Conservation (phyloP, 352 stramenopile species). For the Phytophthora vignae region DNA sequence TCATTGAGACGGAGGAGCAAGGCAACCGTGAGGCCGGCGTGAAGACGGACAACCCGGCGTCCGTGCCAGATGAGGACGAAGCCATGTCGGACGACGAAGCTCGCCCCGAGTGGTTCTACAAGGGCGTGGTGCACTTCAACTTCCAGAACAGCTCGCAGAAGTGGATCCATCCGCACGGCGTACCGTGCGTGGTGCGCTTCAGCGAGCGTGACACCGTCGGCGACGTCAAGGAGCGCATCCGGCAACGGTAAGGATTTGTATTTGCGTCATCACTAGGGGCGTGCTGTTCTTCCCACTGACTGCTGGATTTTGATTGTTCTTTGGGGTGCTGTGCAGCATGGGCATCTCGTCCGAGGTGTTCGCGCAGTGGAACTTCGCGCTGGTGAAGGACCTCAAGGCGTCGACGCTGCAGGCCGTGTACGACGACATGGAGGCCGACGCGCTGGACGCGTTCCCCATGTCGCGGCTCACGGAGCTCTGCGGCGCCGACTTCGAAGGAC, state of each 20-base stretch:
- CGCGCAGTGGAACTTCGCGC: constrained; percentile 70
- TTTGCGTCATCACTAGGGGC: constrained; percentile 9
- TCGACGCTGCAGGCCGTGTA: constrained; percentile 61
- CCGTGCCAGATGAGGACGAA: background rate
- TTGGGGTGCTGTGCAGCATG: constrained; percentile 52
- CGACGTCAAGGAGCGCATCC: constrained; percentile 78
- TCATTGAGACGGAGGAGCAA: background rate
- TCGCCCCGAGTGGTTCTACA: constrained; percentile 45
- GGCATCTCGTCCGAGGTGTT: constrained; percentile 75
- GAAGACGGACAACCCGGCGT: background rate
- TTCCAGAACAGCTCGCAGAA: constrained; percentile 62
- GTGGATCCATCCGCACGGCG: constrained; percentile 81
- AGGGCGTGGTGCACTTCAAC: constrained; percentile 81
- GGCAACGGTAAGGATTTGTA: constrained; percentile 48
- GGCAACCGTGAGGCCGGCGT: background rate
- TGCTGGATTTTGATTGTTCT: background rate
- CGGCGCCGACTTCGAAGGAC: constrained; percentile 57
- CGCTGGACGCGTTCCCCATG: constrained; percentile 65
- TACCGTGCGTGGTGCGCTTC: constrained; percentile 76
- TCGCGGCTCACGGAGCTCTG: constrained; percentile 68
- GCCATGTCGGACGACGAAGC: constrained; percentile 22
- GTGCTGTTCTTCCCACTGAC: constrained; percentile 13
- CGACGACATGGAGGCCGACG: constrained; percentile 69
- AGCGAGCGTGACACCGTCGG: constrained; percentile 67
- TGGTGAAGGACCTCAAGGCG: constrained; percentile 83